phyloP scores from a whole-genome alignment of 2,329 filamentous ascomycete species.

The Penicillium thymicola region DNA sequence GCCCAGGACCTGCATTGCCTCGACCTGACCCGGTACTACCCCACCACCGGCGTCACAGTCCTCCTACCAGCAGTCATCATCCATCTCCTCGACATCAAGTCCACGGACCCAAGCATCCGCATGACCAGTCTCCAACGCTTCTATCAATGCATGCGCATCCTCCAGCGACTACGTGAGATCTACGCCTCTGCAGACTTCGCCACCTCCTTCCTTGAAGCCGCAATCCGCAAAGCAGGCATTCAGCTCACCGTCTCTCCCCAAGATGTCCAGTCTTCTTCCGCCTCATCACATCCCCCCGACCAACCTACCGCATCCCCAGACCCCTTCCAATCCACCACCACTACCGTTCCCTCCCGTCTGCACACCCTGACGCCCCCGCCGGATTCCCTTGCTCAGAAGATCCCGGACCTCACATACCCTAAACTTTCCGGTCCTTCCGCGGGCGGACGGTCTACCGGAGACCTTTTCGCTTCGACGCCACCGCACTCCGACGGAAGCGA shows the following conservation, averaged over 20 bases:
- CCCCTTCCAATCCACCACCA: slow-evolving; percentile 15
- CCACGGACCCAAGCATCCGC: slow-evolving; percentile 67
- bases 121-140: slow-evolving; percentile 75
- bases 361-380: slow-evolving; percentile 42
- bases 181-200: slow-evolving; percentile 95
- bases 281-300: slow-evolving; percentile 9
- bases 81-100: slow-evolving; percentile 88
- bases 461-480: slow-evolving; percentile 40
- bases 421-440: slow-evolving; percentile 20
- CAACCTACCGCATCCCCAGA: slow-evolving; percentile 10
- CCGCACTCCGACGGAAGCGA: slow-evolving; percentile 44
- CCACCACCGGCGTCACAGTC: slow-evolving; percentile 86
- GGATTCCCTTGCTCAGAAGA: slow-evolving; percentile 40
- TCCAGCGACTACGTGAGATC: slow-evolving; percentile 80
- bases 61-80: slow-evolving; percentile 91
- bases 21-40: slow-evolving; percentile 73
- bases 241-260: slow-evolving; percentile 55
- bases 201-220: slow-evolving; percentile 90
- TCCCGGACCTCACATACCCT: slow-evolving; percentile 39
- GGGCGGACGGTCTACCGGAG: slow-evolving; percentile 22
- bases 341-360: slow-evolving; percentile 17
- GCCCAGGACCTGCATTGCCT: slow-evolving; percentile 70
- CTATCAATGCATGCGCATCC: slow-evolving; percentile 86
- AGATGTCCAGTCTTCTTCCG: slow-evolving; percentile 29
- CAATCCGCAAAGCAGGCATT: slow-evolving; percentile 81